phyloP scores from a whole-genome alignment of 208 protist species.

The Wallacemonas sp. region DNA sequence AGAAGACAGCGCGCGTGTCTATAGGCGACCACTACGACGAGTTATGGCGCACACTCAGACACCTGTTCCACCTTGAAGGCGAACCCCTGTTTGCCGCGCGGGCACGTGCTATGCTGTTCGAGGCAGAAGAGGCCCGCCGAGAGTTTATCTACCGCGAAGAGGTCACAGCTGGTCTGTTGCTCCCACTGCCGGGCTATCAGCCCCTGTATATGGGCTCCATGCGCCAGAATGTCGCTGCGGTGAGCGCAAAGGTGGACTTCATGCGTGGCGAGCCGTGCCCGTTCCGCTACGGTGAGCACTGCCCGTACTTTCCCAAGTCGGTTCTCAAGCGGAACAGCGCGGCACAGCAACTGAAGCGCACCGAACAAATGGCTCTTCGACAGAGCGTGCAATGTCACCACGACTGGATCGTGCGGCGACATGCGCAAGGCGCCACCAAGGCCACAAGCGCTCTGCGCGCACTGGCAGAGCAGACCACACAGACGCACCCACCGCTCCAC shows the following conservation, averaged over 20 bases:
- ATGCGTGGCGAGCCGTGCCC: slow-evolving; percentile 34
- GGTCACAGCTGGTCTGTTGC: slow-evolving; percentile 24
- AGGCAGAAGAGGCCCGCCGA: slow-evolving; percentile 34
- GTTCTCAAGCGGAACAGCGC: slow-evolving; percentile 6
- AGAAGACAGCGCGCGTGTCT: slow-evolving; percentile 4
- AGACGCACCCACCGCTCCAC: too few relatives aligned
- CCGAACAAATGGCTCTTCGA: neutral
- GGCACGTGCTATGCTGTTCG: slow-evolving; percentile 15
- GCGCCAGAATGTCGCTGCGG: neutral
- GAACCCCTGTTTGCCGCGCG: slow-evolving; percentile 16
- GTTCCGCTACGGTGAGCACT: slow-evolving; percentile 39
- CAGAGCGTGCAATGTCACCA: neutral
- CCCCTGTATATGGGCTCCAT: neutral
- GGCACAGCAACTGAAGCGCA: neutral
- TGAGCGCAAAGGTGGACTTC: slow-evolving; percentile 25
- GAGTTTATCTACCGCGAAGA: slow-evolving; percentile 39
- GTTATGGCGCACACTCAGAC: slow-evolving; percentile 18
- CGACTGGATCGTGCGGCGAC: neutral
- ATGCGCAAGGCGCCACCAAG: neutral
- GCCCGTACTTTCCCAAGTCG: slow-evolving; percentile 29
- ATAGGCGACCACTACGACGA: slow-evolving; percentile 12
- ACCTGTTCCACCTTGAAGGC: slow-evolving; percentile 19
- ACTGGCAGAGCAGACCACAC: too few relatives aligned
- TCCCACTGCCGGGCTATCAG: slow-evolving; percentile 26
- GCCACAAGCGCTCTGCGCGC: neutral